phyloP scores from a whole-genome alignment of 2,329 filamentous ascomycete species.

The Plenodomus lindquistii region DNA sequence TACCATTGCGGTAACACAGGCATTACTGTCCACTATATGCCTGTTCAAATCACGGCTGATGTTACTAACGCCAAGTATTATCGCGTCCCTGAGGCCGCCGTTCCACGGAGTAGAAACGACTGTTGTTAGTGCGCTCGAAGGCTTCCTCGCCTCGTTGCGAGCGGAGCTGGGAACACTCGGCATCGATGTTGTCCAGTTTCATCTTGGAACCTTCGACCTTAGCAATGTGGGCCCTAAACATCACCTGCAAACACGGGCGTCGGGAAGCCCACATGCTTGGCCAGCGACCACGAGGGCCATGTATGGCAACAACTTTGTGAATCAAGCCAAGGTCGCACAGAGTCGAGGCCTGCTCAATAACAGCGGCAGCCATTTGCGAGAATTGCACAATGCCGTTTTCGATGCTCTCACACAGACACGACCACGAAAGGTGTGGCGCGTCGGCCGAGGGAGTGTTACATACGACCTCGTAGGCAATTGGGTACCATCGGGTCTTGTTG shows the following conservation, averaged over 20 bases:
- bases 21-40: conserved; percentile 67
- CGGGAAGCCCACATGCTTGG: conserved; percentile 44
- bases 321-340: conserved; percentile 40
- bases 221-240: conserved; percentile 60
- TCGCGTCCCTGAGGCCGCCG: conserved; percentile 76
- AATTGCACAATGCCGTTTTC: conserved; percentile 85
- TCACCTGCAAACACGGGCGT: conserved; percentile 39
- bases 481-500: conserved; percentile 76
- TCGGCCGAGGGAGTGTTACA: conserved; percentile 80
- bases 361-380: conserved; percentile 72
- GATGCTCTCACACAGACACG: conserved; percentile 75
- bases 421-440: conserved; percentile 67
- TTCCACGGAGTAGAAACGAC: conserved; percentile 86
- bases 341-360: conserved; percentile 59
- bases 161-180: conserved; percentile 76
- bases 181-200: conserved; percentile 83
- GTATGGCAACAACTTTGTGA: conserved; percentile 45
- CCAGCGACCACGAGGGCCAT: conserved; percentile 38
- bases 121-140: conserved; percentile 82
- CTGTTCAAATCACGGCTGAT: conserved; percentile 68
- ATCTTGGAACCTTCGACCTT: conserved; percentile 89
- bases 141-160: conserved; percentile 79
- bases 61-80: conserved; percentile 78
- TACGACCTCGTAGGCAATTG: conserved; percentile 86
- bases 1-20: conserved; percentile 84